phyloP scores from a whole-genome alignment of 345 rosid genomes.

The Bruguiera sexangula region DNA sequence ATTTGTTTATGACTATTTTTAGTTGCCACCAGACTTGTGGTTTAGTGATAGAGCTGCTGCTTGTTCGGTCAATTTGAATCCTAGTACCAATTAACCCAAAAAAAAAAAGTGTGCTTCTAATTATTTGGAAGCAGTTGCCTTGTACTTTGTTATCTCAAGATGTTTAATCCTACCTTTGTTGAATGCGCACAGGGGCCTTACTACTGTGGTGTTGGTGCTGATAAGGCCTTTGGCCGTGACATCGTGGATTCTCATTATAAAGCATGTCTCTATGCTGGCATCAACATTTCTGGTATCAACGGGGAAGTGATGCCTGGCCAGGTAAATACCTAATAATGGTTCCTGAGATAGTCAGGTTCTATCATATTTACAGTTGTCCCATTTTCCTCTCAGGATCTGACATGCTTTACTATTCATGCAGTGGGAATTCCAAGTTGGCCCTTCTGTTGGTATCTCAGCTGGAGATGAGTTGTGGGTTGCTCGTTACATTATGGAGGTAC shows the following conservation, averaged over 20 bases:
- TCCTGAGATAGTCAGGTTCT: no score
- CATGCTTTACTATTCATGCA: background rate
- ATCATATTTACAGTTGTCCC: no score
- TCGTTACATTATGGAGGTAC: slow-evolving; percentile 25
- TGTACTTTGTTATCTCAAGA: no score
- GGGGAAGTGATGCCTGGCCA: slow-evolving; percentile 32
- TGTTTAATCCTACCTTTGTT: background rate
- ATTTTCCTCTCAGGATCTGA: no score
- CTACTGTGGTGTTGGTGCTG: slow-evolving; percentile 27
- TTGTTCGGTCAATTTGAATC: no score
- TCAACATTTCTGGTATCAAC: slow-evolving; percentile 23
- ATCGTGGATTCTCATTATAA: slow-evolving; percentile 24
- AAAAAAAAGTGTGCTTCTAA: no score
- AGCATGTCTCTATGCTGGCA: slow-evolving; percentile 24
- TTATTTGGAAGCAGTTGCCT: no score
- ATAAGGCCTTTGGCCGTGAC: slow-evolving; percentile 26
- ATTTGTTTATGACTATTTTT: no score
- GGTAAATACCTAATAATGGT: background rate
- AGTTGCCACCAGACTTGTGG: no score
- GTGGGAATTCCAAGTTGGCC: slow-evolving; percentile 33
- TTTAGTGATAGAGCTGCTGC: no score
- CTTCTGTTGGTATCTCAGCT: slow-evolving; percentile 22
- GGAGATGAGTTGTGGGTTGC: slow-evolving; percentile 28
- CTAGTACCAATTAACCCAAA: no score
- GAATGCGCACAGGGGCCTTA: slow-evolving; percentile 18